A percentile compares a stretch with the other conserved stretches of the same genome.
Evolutionary conservation across 139 green algal genomes (phyloP).

Genomic region (Medakamo hakoo): DNA sequence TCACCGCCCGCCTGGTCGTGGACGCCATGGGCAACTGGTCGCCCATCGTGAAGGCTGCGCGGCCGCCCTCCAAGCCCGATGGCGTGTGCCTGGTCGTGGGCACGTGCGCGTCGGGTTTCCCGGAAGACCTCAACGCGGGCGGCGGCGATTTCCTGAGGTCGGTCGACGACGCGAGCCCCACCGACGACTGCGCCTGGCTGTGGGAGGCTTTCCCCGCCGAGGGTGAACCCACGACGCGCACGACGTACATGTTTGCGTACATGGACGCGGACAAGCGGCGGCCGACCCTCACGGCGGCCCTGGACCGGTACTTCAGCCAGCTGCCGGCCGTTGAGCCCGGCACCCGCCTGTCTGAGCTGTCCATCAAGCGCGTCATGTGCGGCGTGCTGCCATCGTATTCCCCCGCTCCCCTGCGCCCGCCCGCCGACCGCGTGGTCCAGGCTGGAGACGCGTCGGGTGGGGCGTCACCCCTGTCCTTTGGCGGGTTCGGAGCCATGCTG

Average conservation of each 20-base stretch:
- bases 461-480: conserved; percentile 41
- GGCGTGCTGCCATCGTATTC: conserved; percentile 50
- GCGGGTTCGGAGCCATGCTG: conserved; percentile 34
- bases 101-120: conserved; percentile 33
- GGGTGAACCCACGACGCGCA: conserved; percentile 52
- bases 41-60: conserved; percentile 63
- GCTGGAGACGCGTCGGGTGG: conserved; percentile 12
- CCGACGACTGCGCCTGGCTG: conserved; percentile 54
- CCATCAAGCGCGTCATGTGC: conserved; percentile 45
- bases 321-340: conserved; percentile 25
- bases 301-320: conserved; percentile 62
- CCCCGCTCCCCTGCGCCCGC: conserved; percentile 29
- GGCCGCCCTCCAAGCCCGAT: conserved; percentile 46
- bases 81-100: conserved; percentile 80
- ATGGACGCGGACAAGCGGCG: conserved; percentile 41
- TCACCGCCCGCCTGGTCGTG: conserved; percentile 52
- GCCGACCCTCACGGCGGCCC: conserved; percentile 39
- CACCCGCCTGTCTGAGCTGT: conserved; percentile 28
- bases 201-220: conserved; percentile 80
- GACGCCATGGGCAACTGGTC: conserved; percentile 84
- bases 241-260: conserved; percentile 95
- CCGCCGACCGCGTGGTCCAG: conserved; percentile 46
- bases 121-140: conserved; percentile 9
- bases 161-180: conserved; percentile 23
- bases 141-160: conserved; percentile 39